These are phyloP conservation scores for Dactylonectria estremocensis DNA, from an alignment of 2,329 filamentous ascomycete species.

Conservation along the genomic window DNA sequence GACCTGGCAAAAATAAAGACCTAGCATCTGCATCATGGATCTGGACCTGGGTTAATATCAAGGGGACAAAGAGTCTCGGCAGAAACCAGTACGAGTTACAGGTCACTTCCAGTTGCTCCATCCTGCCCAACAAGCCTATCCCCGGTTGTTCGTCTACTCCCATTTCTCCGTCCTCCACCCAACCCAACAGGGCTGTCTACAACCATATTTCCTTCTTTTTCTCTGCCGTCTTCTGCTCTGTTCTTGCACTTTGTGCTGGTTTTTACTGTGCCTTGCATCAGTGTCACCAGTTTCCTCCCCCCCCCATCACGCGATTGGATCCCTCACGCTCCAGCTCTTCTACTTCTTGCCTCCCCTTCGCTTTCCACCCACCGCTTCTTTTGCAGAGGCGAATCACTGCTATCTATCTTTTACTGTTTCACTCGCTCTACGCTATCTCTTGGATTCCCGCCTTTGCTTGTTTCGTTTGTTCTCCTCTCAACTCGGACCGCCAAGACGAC, in stretches of 20 bases:
- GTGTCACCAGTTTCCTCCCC: background rate
- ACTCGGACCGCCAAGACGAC: slow-evolving; percentile 1
- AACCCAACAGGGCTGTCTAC: slow-evolving; percentile 1
- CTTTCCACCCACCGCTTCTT: slow-evolving; percentile 13
- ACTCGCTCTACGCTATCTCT: slow-evolving; percentile 9
- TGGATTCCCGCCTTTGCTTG: background rate
- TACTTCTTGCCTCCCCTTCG: slow-evolving; percentile 6
- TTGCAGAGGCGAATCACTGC: slow-evolving; percentile 7
- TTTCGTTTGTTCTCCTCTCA: slow-evolving; percentile 2
- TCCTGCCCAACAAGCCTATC: slow-evolving; percentile 8
- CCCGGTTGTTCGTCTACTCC: slow-evolving; percentile 17
- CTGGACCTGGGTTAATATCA: background rate
- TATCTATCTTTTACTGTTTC: background rate
- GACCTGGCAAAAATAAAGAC: slow-evolving; percentile 6
- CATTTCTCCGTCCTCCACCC: slow-evolving; percentile 22
- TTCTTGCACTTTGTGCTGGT: background rate
- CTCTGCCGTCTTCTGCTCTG: background rate
- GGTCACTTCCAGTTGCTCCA: slow-evolving; percentile 9
- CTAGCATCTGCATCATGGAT: slow-evolving; percentile 16
- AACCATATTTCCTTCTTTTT: background rate
- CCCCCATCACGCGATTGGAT: slow-evolving; percentile 11
- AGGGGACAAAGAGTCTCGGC: slow-evolving; percentile 1
- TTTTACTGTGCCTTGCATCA: slow-evolving; percentile 3
- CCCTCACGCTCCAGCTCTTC: background rate
- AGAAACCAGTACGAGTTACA: background rate